Base-by-base conservation (phyloP, 1,284 basidiomycete species). In the Fomitopsis schrenkii region DNA sequence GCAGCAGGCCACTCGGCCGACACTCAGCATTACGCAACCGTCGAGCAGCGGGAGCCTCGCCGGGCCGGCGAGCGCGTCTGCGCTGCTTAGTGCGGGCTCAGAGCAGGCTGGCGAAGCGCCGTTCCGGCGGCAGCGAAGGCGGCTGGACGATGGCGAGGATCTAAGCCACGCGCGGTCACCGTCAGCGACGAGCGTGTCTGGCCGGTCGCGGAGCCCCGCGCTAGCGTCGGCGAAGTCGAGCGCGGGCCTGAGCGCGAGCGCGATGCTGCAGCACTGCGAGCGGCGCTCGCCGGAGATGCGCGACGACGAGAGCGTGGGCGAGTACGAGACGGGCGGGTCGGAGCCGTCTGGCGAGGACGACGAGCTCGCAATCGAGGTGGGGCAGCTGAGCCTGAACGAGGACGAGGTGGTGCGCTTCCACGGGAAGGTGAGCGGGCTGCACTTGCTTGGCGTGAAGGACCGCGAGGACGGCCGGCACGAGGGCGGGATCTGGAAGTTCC, bases 401-500 rank as follows among this genome's bases (percentile, higher is more conserved):
- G 89, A 94, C 60, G 81, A 81, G 64, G 87, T 94, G 71, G 86
- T 94, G 17, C 78, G 90, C 30, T 92, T 87, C 72, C 90, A 93
- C 68, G 89, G 90, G 40, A 90, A 91, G 71, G 88, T 85, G 6
- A 92, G 90, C 60, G 93, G 93, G 0, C 73, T 95, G 63, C 87
- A 95, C 72, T 77, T 95, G 58, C 76, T 95, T 56, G 86, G 85
- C 15, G 78, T 79, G 66, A 84, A 83, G 59, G 83, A 85, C 59
- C 79, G 83, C 30, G 69, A 79, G 55, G 88, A 90, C 68, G 78
- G 80, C 44, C 79, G 89, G 68, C 91, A 88, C 68, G 86, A 90
- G 66, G 90, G 88, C 38, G 91, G 90, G 1, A 89, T 94, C 60
- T 94, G 92, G 91, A 84, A 85, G 33, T 94, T 94, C 74, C 93